A percentile compares a stretch with the other conserved stretches of the same genome.
phyloP scores from a whole-genome alignment of 1,139 yeast species.

The Geotrichum bryndzae region DNA sequence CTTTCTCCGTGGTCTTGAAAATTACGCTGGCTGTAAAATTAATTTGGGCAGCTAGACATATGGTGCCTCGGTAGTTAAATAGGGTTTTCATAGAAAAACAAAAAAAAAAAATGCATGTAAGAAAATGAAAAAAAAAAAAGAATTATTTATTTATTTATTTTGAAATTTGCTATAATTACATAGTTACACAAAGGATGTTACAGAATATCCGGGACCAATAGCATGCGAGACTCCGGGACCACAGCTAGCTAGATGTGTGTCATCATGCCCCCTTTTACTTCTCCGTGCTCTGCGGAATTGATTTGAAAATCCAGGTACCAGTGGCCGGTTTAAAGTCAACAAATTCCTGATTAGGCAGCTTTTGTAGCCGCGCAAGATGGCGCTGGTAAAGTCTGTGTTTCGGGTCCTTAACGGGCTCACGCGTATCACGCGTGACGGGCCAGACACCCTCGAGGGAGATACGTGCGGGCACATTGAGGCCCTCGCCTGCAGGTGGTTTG shows the following conservation, averaged over 20 bases:
- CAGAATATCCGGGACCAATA: background rate
- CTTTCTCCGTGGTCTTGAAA: constrained; percentile 75
- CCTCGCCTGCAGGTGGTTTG: constrained; percentile 69
- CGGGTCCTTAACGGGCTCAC: constrained; percentile 72
- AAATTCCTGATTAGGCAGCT: constrained; percentile 55
- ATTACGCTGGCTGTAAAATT: constrained; percentile 72
- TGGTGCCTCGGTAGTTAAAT: background rate
- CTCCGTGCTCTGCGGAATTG: constrained; percentile 32
- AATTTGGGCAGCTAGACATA: constrained; percentile 67
- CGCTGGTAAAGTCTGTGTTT: constrained; percentile 62
- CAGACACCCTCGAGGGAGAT: constrained; percentile 73
- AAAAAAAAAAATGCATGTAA: background rate
- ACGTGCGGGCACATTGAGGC: constrained; percentile 69
- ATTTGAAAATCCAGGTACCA: constrained; percentile 77
- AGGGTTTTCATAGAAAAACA: background rate
- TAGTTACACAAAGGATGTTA: background rate
- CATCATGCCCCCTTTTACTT: background rate
- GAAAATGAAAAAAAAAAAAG: background rate
- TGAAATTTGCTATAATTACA: background rate
- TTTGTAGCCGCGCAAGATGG: constrained; percentile 65
- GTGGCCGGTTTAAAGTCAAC: constrained; percentile 68
- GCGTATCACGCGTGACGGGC: constrained; percentile 67
- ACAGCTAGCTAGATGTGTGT: background rate
- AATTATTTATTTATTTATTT: background rate
- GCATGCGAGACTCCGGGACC: background rate